phyloP scores from a whole-genome alignment of 2,329 filamentous ascomycete genomes.

The Sclerotinia subarctica region DNA sequence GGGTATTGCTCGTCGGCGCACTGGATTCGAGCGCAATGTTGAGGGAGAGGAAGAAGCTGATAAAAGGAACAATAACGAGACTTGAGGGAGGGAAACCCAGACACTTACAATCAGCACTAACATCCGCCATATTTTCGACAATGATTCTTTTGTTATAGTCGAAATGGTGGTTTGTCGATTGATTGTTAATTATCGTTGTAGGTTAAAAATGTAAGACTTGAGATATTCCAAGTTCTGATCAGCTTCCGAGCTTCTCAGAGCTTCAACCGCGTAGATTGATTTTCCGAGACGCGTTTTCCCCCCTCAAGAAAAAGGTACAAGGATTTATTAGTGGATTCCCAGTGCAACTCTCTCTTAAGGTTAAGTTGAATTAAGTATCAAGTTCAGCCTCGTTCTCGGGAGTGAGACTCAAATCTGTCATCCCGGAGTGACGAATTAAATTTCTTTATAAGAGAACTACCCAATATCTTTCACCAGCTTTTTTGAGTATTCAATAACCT shows the following conservation, averaged over 20 bases:
- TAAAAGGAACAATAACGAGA: background rate
- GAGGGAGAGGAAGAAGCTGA: background rate
- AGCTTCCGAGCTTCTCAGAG: constrained; percentile 7
- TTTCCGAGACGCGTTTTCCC: constrained; percentile 21
- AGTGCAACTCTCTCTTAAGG: background rate
- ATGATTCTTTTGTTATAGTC: background rate
- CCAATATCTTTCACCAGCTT: background rate
- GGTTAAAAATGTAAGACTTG: background rate
- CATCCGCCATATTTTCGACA: constrained; percentile 28
- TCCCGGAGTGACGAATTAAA: constrained; percentile 12
- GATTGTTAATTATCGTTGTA: background rate
- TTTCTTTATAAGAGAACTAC: constrained; percentile 1
- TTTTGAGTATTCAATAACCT: background rate
- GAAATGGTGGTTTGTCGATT: background rate
- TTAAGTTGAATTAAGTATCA: background rate
- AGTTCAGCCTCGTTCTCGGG: constrained; percentile 20
- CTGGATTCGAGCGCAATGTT: background rate
- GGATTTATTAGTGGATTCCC: constrained; percentile 3
- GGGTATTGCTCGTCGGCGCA: background rate
- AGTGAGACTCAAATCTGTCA: constrained; percentile 21
- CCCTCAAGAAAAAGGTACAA: background rate
- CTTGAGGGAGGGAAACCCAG: background rate
- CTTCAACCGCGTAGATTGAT: constrained; percentile 28
- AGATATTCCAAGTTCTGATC: background rate
- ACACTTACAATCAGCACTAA: constrained; percentile 31